Conservation (phyloP, 2,329 filamentous ascomycete species). For the Aspergillus texensis region DNA sequence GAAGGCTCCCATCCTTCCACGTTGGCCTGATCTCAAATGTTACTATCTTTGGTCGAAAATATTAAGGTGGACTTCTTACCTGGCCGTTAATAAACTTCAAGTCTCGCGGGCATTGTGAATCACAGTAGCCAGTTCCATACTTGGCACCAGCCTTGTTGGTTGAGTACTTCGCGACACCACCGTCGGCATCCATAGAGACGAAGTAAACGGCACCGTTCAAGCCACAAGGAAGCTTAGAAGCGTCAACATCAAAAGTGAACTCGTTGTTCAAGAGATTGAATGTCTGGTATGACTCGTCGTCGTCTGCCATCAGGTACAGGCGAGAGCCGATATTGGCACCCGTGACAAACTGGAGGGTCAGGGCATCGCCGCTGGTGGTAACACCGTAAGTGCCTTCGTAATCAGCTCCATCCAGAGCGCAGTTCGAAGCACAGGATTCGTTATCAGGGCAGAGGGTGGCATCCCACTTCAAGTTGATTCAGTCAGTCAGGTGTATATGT, state of each 20-base stretch:
- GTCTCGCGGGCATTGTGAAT: slow-evolving; percentile 58
- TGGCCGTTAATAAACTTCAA: slow-evolving; percentile 48
- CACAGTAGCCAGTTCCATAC: slow-evolving; percentile 66
- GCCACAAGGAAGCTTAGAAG: slow-evolving; percentile 68
- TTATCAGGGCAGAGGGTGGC: slow-evolving; percentile 51
- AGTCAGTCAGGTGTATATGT: neutral
- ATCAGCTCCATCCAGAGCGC: slow-evolving; percentile 59
- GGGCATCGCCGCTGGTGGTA: slow-evolving; percentile 49
- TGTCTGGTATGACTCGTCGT: slow-evolving; percentile 63
- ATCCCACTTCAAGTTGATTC: slow-evolving; percentile 40
- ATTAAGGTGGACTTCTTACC: slow-evolving; percentile 13
- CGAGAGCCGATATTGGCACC: slow-evolving; percentile 53
- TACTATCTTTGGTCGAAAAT: neutral
- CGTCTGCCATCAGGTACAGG: slow-evolving; percentile 63
- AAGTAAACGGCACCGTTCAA: slow-evolving; percentile 73
- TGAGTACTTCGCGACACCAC: slow-evolving; percentile 55
- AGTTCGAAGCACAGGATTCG: slow-evolving; percentile 56
- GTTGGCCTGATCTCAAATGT: slow-evolving; percentile 46
- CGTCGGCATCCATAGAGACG: slow-evolving; percentile 61
- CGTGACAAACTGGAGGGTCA: slow-evolving; percentile 54
- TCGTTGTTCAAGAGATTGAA: slow-evolving; percentile 68
- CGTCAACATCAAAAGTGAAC: slow-evolving; percentile 72
- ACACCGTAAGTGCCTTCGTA: slow-evolving; percentile 57
- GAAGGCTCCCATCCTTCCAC: slow-evolving; percentile 57
- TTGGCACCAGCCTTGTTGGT: slow-evolving; percentile 60